phyloP scores from a whole-genome alignment of 2,329 filamentous ascomycete species.

The Penicillium sp. region DNA sequence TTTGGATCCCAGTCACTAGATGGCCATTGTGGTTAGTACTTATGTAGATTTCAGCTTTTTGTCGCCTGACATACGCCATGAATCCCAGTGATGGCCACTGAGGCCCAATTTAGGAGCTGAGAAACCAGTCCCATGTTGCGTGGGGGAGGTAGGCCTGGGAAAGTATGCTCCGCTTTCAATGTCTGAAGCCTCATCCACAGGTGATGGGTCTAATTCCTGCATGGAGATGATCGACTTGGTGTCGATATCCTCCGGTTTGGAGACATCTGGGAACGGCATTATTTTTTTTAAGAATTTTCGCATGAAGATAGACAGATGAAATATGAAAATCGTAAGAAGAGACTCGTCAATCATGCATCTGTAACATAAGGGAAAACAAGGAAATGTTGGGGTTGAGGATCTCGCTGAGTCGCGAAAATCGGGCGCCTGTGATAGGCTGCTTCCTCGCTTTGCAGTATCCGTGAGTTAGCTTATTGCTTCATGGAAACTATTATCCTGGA shows the following conservation, averaged over 20 bases:
- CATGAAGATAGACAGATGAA: not conserved
- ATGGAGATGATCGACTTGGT: slow-evolving; percentile 61
- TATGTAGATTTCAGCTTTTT: not conserved
- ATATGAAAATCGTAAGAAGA: slow-evolving; percentile 12
- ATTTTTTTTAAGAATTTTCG: not conserved
- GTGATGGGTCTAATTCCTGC: slow-evolving; percentile 76
- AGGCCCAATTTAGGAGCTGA: slow-evolving; percentile 50
- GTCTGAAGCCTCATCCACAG: slow-evolving; percentile 61
- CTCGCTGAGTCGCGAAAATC: slow-evolving; percentile 13
- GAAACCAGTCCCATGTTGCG: slow-evolving; percentile 18
- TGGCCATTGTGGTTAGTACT: not conserved
- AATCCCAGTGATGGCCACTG: slow-evolving; percentile 69
- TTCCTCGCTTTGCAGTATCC: not conserved
- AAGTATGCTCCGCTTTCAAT: slow-evolving; percentile 53
- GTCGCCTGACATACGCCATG: slow-evolving; percentile 64
- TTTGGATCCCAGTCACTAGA: slow-evolving; percentile 72
- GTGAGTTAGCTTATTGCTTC: too few species aligned
- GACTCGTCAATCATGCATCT: slow-evolving; percentile 15
- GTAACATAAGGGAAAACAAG: slow-evolving; percentile 7
- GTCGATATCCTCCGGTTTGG: slow-evolving; percentile 32
- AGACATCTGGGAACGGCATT: slow-evolving; percentile 18
- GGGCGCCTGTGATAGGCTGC: slow-evolving; percentile 17
- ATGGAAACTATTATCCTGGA: too few species aligned
- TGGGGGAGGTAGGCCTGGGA: slow-evolving; percentile 21
- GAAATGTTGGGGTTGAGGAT: slow-evolving; percentile 16